These are phyloP conservation scores for Handroanthus guayacan DNA, from an alignment of 257 asterid species.

Conservation along the genomic window DNA sequence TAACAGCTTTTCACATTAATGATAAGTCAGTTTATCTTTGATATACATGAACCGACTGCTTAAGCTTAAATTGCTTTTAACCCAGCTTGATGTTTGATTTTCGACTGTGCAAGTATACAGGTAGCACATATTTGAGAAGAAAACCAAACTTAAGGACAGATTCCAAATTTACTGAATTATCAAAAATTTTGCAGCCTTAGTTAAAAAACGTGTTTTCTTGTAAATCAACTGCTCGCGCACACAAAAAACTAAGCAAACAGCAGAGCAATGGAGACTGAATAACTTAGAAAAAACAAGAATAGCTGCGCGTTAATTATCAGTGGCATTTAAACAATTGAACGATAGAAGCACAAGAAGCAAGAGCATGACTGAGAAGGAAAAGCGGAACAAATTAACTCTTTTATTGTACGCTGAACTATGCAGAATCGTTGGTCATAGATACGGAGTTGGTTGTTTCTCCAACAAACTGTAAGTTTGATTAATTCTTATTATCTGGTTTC, in stretches of 20 bases:
- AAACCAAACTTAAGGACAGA: not conserved
- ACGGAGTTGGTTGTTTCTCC: not conserved
- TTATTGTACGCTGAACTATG: not conserved
- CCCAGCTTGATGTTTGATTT: constrained; percentile 17
- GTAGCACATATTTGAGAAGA: constrained; percentile 13
- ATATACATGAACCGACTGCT: constrained; percentile 19
- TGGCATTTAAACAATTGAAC: constrained; percentile 7
- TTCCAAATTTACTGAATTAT: constrained; percentile 8
- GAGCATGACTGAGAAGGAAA: not conserved
- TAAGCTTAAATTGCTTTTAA: not conserved
- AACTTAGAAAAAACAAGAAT: not conserved
- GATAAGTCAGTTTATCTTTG: not conserved
- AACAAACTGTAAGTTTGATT: constrained; percentile 19
- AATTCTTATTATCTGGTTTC: constrained; percentile 27
- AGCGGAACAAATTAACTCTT: not conserved
- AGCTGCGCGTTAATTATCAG: not conserved
- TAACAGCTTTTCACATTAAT: constrained; percentile 4
- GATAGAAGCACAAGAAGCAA: constrained; percentile 14
- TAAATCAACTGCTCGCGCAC: not conserved
- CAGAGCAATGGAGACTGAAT: not conserved
- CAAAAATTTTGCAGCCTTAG: constrained; percentile 6
- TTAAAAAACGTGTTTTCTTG: constrained; percentile 10
- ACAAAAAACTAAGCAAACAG: constrained; percentile 9
- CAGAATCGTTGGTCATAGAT: constrained; percentile 3
- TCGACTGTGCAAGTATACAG: not conserved